These are phyloP conservation scores for Boletus barrowsii DNA, from an alignment of 768 basidiomycete genomes.

Conservation along the genomic window DNA sequence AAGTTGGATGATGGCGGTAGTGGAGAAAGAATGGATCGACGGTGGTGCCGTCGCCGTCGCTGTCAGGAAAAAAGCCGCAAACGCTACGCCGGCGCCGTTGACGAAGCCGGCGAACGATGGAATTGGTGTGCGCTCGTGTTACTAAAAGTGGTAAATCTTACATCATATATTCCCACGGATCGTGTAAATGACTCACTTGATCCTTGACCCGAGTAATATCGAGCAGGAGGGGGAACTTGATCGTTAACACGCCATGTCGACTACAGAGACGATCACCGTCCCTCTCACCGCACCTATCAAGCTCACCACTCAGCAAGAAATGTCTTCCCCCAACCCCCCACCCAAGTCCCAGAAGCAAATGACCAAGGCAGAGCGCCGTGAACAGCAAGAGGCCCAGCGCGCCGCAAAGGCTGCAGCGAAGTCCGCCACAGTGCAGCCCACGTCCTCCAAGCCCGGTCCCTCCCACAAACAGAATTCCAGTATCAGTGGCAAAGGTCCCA, in stretches of 20 bases:
- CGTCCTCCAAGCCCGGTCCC: slow-evolving; percentile 27
- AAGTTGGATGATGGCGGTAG: not conserved
- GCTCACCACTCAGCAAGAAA: slow-evolving; percentile 6
- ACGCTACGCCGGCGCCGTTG: not conserved
- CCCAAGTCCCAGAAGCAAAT: slow-evolving; percentile 62
- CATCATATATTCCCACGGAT: slow-evolving; percentile 18
- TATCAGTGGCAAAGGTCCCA: slow-evolving; percentile 19
- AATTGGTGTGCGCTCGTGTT: not conserved
- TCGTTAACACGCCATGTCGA: slow-evolving; percentile 17
- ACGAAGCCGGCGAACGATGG: not conserved
- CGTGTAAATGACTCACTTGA: slow-evolving; percentile 15
- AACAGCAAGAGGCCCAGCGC: slow-evolving; percentile 75
- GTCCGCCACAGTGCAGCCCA: slow-evolving; percentile 26
- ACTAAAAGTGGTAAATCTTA: slow-evolving; percentile 15
- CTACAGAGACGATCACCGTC: slow-evolving; percentile 20
- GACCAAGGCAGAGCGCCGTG: slow-evolving; percentile 78
- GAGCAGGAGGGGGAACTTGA: not conserved
- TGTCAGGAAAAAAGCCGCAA: not conserved
- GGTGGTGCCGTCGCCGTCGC: slow-evolving; percentile 2
- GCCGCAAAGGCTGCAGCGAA: slow-evolving; percentile 66
- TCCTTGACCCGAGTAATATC: not conserved
- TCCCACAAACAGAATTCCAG: slow-evolving; percentile 25
- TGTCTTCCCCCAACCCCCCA: slow-evolving; percentile 6
- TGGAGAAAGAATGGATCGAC: not conserved
- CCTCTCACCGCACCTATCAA: slow-evolving; percentile 15